Evolutionary conservation across 768 basidiomycete species (phyloP).

Genomic region (Kwoniella mangroviensis): DNA sequence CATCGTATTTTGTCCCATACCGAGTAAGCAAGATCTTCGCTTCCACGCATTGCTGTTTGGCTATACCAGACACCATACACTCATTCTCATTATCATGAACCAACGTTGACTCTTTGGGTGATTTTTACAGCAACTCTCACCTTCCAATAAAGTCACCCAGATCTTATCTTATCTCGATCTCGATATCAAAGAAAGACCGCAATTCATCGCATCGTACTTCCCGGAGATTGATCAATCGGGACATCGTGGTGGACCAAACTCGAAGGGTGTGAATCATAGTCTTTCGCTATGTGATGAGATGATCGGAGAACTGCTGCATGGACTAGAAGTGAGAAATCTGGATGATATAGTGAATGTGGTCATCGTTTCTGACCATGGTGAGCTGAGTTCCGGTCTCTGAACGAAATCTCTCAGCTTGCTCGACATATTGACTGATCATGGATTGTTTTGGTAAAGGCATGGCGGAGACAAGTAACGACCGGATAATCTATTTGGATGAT

Average conservation of each 20-base stretch:
- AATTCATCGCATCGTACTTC: constrained; percentile 71
- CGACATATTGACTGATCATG: not conserved
- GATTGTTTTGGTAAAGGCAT: constrained; percentile 65
- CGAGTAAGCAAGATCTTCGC: too few relatives aligned
- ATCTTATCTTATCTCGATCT: constrained; percentile 82
- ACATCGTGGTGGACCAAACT: constrained; percentile 33
- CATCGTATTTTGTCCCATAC: constrained; percentile 82
- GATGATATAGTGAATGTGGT: constrained; percentile 82
- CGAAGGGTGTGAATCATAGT: constrained; percentile 62
- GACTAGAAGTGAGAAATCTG: constrained; percentile 72
- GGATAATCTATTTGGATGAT: constrained; percentile 78
- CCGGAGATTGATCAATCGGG: constrained; percentile 26
- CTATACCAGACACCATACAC: too few relatives aligned
- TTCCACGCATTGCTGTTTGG: too few relatives aligned
- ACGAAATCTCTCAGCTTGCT: not conserved
- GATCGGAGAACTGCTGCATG: constrained; percentile 69
- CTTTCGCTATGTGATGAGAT: constrained; percentile 74
- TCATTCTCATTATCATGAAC: too few relatives aligned
- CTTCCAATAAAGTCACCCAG: constrained; percentile 73
- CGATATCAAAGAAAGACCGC: constrained; percentile 72
- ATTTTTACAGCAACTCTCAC: constrained; percentile 51
- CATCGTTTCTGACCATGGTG: constrained; percentile 65
- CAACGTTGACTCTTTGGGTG: too few relatives aligned
- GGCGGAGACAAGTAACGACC: constrained; percentile 81
- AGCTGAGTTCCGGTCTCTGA: not conserved